Percentiles rank a stretch among this genome's conserved stretches.
Evolutionary conservation across 352 stramenopile genomes (phyloP).

Genomic region (Phytophthora crassamura): DNA sequence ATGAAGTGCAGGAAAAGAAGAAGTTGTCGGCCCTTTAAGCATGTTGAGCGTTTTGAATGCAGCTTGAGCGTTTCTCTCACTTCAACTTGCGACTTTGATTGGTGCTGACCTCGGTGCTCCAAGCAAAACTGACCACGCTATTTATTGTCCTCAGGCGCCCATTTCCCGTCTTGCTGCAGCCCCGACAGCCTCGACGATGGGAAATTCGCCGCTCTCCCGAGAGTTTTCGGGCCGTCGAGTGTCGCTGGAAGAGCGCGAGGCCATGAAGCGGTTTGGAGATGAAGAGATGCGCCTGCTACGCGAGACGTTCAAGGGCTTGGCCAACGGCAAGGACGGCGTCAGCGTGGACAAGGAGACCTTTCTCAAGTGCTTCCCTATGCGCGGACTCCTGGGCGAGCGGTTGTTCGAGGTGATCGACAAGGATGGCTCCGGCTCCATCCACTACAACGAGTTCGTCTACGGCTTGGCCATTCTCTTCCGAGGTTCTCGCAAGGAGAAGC

Average conservation of each 20-base stretch:
- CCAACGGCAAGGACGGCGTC: constrained; percentile 61
- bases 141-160: constrained; percentile 29
- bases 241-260: constrained; percentile 62
- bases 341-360: constrained; percentile 94
- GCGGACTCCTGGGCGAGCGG: constrained; percentile 90
- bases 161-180: constrained; percentile 23
- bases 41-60: too few species aligned
- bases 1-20: too few species aligned
- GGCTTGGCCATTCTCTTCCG: constrained; percentile 88
- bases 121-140: constrained; percentile 35
- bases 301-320: constrained; percentile 83
- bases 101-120: constrained; percentile 1
- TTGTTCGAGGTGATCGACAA: constrained; percentile 94
- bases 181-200: constrained; percentile 40
- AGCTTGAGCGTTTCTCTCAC: neutral
- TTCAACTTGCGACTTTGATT: constrained; percentile 2
- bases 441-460: constrained; percentile 93
- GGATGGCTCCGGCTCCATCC: constrained; percentile 85
- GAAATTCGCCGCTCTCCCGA: constrained; percentile 63
- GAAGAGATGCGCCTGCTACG: constrained; percentile 82
- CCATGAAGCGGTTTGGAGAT: constrained; percentile 80
- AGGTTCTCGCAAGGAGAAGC: constrained; percentile 89
- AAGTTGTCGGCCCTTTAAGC: too few species aligned
- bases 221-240: constrained; percentile 63
- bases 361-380: constrained; percentile 93